Base-by-base conservation (phyloP, 2,329 filamentous ascomycete species). In the Penicillium sumatraense region DNA sequence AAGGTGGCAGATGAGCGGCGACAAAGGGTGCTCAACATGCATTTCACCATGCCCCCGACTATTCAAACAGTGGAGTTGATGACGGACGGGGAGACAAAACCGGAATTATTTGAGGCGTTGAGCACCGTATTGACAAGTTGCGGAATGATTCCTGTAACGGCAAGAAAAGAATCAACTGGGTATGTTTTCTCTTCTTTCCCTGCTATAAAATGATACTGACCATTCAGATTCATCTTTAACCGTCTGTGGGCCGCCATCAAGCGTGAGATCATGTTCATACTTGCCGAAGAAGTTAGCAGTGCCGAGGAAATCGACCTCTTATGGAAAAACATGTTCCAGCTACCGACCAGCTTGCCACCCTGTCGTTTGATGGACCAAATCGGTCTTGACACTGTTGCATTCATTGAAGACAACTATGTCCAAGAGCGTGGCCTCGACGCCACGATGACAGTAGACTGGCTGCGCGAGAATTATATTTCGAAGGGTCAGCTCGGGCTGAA, bases 221-320 rank as follows among this genome's bases (percentile, higher is more conserved):
- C n/a, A n/a, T 36, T 14, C 9, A 68, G 66, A 2, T 80, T 84
- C 63, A 77, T 85, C 27, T 80, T 83, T 62, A 84, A 84, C 51
- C 78, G 81, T 1, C 64, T 84, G 0, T 85, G 82, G 81, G 82
- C 82, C 0, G 81, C 81, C 0, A 72, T 84, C 42, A 84, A 84
- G 68, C 72, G 82, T 3, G 82, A 85, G 58, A 72, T 72, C 1
- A 56, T 84, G 21, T 72, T 64, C 1, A 80, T 84, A n/a, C 61
- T 84, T 3, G 70, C 76, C 0, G 81, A 84, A 48, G 80, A 75
- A 0, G 80, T 84, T 1, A 74, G 74, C 2, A 72, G 69, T 0
- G 77, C 82, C 0, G 66, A 74, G 18, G 76, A 81, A 49, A 77
- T 84, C 20, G 82, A 85, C 51, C 56, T 8, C 3, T 3, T 40